Conservation (phyloP, 2,329 filamentous ascomycete species). For the Fusarium lyarnte region DNA sequence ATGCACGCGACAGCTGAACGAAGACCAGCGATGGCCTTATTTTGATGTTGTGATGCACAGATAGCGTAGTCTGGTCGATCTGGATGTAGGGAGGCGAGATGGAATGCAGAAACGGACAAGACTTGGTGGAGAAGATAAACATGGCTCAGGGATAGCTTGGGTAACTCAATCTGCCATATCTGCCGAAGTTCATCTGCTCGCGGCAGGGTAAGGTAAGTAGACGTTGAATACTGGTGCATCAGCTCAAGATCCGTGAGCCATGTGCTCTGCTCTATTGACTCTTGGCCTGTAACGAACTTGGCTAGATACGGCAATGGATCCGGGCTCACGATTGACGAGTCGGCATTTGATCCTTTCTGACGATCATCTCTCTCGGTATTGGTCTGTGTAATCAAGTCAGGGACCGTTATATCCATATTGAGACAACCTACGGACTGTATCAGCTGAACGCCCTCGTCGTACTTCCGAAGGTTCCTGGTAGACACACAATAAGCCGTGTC, state of each 20-base stretch:
- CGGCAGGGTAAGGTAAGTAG: slow-evolving; percentile 46
- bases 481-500: slow-evolving; percentile 50
- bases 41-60: slow-evolving; percentile 48
- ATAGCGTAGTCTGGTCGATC: slow-evolving; percentile 36
- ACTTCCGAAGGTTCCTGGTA: slow-evolving; percentile 26
- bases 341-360: background rate
- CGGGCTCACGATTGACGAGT: slow-evolving; percentile 2
- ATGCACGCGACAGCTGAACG: slow-evolving; percentile 40
- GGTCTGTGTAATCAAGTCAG: slow-evolving; percentile 1
- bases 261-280: slow-evolving; percentile 17
- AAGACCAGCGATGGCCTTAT: slow-evolving; percentile 45
- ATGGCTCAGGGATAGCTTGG: slow-evolving; percentile 42
- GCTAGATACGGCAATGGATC: slow-evolving; percentile 37
- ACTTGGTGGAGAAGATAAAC: slow-evolving; percentile 47
- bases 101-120: slow-evolving; percentile 45
- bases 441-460: background rate
- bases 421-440: background rate
- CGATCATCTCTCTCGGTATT: background rate
- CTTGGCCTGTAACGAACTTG: slow-evolving; percentile 34
- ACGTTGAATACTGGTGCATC: slow-evolving; percentile 49
- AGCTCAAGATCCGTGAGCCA: slow-evolving; percentile 51
- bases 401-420: background rate
- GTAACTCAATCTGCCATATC: slow-evolving; percentile 46
- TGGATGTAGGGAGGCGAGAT: slow-evolving; percentile 43
- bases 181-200: slow-evolving; percentile 41